A percentile compares a stretch with the other conserved stretches of the same genome.
Conservation (phyloP, 1,284 basidiomycete genomes). For the Boletus calvinii region DNA sequence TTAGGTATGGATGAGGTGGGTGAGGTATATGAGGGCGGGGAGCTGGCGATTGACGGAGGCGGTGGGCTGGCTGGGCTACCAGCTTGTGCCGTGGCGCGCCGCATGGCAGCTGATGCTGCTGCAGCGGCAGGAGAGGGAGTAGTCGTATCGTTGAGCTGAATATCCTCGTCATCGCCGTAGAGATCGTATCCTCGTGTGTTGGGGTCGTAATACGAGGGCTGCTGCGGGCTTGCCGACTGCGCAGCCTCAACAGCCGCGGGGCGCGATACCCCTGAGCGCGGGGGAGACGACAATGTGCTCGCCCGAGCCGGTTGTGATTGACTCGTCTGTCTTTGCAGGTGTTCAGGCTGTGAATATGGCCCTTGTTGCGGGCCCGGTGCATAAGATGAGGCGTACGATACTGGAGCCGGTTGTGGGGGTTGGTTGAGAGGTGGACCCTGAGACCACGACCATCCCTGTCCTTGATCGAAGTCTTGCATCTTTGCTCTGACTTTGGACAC, state of each 20-base stretch:
- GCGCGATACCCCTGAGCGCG: conserved; percentile 16
- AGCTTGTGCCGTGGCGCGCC: background rate
- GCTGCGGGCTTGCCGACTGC: conserved; percentile 14
- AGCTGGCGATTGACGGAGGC: background rate
- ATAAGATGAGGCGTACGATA: conserved; percentile 1
- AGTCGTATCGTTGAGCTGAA: conserved; percentile 13
- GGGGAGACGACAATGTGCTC: conserved; percentile 14
- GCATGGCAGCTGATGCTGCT: background rate
- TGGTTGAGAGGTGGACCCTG: conserved; percentile 13
- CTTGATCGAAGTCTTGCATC: conserved; percentile 72
- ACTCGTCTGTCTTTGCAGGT: conserved; percentile 4
- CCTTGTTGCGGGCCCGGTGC: conserved; percentile 5
- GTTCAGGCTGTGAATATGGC: background rate
- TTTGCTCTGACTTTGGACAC: conserved; percentile 76
- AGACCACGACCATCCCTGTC: conserved; percentile 28
- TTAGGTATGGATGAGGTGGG: conserved; percentile 3
- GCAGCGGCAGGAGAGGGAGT: background rate
- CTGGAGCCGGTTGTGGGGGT: background rate
- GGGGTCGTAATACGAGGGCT: conserved; percentile 41
- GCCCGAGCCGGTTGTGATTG: background rate
- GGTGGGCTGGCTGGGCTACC: background rate
- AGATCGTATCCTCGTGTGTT: conserved; percentile 34
- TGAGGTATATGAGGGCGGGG: conserved; percentile 14
- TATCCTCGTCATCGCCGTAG: conserved; percentile 22
- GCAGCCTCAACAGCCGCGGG: conserved; percentile 1